Base-by-base conservation (phyloP, 2,329 filamentous ascomycete species). In the Aureobasidium sp. region DNA sequence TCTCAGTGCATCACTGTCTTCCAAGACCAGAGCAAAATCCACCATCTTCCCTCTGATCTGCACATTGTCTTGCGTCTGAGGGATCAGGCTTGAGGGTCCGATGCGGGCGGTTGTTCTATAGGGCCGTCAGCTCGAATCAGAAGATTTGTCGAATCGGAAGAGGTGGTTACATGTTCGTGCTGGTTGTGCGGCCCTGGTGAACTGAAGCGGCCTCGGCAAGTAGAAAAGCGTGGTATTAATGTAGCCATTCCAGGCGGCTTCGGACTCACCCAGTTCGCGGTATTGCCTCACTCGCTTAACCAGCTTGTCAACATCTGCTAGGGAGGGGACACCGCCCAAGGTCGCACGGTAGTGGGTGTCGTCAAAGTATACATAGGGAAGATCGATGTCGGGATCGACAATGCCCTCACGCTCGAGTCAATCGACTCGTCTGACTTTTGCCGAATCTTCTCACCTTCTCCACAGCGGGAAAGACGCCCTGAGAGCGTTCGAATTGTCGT, bases 41-140 rank as follows among this genome's bases (percentile, higher is more conserved):
- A 63, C 60, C 33, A 63, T 63, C 60, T 63, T 63, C 60, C 56
- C 56, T 48, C 25, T 53, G 31, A 63, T 63, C 9, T 63, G 47
- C n/a, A 53, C 47, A 53, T 53, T 53, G 47, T 63, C 60, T 54
- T 63, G 60, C 50, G n/a, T n/a, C n/a, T n/a, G n/a, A n/a, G n/a
- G n/a, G n/a, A n/a, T n/a, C n/a, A n/a, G n/a, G n/a, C n/a, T 27
- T 45, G 33, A 54, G 60, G 60, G 47, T 42, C n/a, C n/a, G n/a
- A n/a, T n/a, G n/a, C n/a, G n/a, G n/a, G n/a, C n/a, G n/a, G n/a
- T n/a, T n/a, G n/a, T 63, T 51, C 60, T 63, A 42, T 42, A 63
- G 45, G 23, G 45, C 25, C 47, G 60, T 63, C 33, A 63, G 60
- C 60, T 54, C 31, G n/a, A 42, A 23, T 60, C 43, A 38, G 42